These are phyloP conservation scores for Lipomyces sp. DNA, from an alignment of 805 yeast species.

Conservation along the genomic window DNA sequence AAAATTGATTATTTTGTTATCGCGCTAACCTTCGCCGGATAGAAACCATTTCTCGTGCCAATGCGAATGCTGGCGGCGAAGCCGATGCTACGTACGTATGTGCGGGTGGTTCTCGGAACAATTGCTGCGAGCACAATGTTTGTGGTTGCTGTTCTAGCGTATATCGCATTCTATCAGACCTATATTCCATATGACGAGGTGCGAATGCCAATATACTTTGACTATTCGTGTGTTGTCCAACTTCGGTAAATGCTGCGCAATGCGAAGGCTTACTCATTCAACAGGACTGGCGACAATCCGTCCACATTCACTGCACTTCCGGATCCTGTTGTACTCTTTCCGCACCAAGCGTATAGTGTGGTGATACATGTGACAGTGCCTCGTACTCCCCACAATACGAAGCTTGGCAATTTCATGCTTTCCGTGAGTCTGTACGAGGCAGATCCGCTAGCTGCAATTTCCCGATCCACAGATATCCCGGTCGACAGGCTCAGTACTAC, in stretches of 20 bases:
- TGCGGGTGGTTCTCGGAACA: slow-evolving; percentile 23
- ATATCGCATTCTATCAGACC: slow-evolving; percentile 27
- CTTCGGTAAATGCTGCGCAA: background rate
- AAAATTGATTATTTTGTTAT: background rate
- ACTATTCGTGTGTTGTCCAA: slow-evolving; percentile 20
- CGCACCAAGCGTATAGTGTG: slow-evolving; percentile 40
- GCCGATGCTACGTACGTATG: slow-evolving; percentile 24
- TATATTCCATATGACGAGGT: slow-evolving; percentile 33
- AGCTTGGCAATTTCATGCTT: slow-evolving; percentile 46
- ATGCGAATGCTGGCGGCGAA: slow-evolving; percentile 20
- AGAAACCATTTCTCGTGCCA: slow-evolving; percentile 11
- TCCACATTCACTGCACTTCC: slow-evolving; percentile 17
- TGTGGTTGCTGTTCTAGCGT: slow-evolving; percentile 22
- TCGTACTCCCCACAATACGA: slow-evolving; percentile 41
- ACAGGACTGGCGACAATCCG: slow-evolving; percentile 9
- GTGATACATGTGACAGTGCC: slow-evolving; percentile 43
- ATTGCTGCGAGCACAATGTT: slow-evolving; percentile 13
- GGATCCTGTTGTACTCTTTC: slow-evolving; percentile 8
- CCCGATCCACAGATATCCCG: slow-evolving; percentile 30
- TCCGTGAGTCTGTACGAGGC: slow-evolving; percentile 36
- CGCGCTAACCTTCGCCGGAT: background rate
- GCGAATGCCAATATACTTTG: slow-evolving; percentile 28
- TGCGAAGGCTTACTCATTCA: background rate
- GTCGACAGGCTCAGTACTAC: slow-evolving; percentile 19
- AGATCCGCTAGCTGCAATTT: slow-evolving; percentile 23